A percentile compares a stretch with the other conserved stretches of the same genome.
Evolutionary conservation across 192 early-diverging fungal species (phyloP).

Genomic region (Umbelopsis isabellina): DNA sequence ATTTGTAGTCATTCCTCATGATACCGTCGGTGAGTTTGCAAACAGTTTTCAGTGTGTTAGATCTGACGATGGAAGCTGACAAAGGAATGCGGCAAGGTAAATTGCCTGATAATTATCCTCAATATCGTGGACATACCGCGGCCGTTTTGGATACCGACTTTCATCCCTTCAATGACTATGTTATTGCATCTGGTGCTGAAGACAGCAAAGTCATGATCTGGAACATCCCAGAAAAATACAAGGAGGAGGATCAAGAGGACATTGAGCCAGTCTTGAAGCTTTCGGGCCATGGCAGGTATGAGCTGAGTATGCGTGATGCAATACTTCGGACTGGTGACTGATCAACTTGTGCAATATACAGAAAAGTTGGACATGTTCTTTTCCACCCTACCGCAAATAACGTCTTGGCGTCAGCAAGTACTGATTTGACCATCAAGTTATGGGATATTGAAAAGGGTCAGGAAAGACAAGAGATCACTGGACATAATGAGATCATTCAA

Average conservation of each 20-base stretch:
- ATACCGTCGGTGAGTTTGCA: slow-evolving; percentile 56
- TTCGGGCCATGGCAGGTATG: slow-evolving; percentile 76
- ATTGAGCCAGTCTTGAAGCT: slow-evolving; percentile 81
- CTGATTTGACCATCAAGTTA: slow-evolving; percentile 85
- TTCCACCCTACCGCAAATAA: slow-evolving; percentile 98
- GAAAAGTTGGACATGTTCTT: slow-evolving; percentile 97
- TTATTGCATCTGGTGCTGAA: slow-evolving; percentile 88
- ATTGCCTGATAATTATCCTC: slow-evolving; percentile 82
- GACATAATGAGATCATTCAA: slow-evolving; percentile 91
- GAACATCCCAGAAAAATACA: slow-evolving; percentile 83
- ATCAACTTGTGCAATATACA: slow-evolving; percentile 12
- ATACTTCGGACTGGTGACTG: too few relatives aligned
- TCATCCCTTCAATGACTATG: slow-evolving; percentile 96
- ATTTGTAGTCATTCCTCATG: slow-evolving; percentile 91
- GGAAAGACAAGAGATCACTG: slow-evolving; percentile 77
- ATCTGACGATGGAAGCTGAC: too few relatives aligned
- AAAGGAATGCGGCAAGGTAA: slow-evolving; percentile 65
- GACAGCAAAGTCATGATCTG: slow-evolving; percentile 94
- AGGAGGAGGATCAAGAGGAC: slow-evolving; percentile 69
- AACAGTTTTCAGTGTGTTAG: too few relatives aligned
- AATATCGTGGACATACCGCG: slow-evolving; percentile 92
- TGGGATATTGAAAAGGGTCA: slow-evolving; percentile 93
- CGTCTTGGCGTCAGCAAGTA: slow-evolving; percentile 86
- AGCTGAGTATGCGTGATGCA: slow-evolving; percentile 11
- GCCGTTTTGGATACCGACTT: slow-evolving; percentile 98